phyloP scores from a whole-genome alignment of 2,329 filamentous ascomycete species.

The Diaporthe vexans region DNA sequence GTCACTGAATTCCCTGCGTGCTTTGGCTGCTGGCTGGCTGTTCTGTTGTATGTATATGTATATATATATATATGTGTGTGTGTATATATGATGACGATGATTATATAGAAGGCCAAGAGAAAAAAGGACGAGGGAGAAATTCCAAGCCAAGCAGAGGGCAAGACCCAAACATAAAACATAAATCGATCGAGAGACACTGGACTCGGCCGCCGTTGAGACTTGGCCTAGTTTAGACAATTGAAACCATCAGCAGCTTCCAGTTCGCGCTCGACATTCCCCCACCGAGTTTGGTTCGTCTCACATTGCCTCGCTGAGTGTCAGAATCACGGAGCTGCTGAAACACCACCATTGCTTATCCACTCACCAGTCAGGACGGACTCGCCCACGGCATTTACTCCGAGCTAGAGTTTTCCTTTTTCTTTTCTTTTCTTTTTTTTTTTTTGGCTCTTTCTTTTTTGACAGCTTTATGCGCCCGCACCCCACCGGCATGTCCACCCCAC shows the following conservation, averaged over 20 bases:
- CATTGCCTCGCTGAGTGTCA: constrained; percentile 25
- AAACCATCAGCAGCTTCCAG: constrained; percentile 10
- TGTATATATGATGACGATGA: not conserved
- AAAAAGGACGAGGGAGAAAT: too few relatives aligned
- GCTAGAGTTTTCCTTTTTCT: constrained; percentile 1
- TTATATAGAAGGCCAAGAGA: not conserved
- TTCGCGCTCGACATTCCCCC: not conserved
- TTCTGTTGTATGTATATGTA: too few relatives aligned
- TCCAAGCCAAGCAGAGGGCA: not conserved
- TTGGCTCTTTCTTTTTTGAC: not conserved
- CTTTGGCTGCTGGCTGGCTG: too few relatives aligned
- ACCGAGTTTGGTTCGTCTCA: constrained; percentile 27
- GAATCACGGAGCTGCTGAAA: constrained; percentile 28
- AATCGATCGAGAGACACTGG: not conserved
- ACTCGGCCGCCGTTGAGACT: not conserved
- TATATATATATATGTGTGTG: too few relatives aligned
- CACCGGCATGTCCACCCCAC: constrained; percentile 66
- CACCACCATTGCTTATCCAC: not conserved
- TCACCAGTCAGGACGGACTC: too few relatives aligned
- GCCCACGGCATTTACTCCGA: constrained; percentile 33
- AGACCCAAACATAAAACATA: not conserved
- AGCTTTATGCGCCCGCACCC: constrained; percentile 15
- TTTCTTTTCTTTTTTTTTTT: too few relatives aligned
- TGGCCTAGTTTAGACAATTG: constrained; percentile 12
- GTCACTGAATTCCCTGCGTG: not conserved